Conservation (phyloP, 306 rosid species). For the Pyrus bretschneideri region DNA sequence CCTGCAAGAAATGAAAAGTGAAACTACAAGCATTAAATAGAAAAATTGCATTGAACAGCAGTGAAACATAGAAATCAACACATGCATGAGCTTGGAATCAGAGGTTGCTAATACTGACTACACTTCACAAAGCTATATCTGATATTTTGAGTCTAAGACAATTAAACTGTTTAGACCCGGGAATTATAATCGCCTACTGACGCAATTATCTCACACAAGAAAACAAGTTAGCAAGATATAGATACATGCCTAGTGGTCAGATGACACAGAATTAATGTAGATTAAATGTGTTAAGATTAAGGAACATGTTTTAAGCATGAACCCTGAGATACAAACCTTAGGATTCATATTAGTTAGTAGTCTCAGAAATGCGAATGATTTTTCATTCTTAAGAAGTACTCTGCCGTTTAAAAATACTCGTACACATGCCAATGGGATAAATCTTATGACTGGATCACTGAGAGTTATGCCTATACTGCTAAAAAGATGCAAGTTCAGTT, state of each 20-base stretch:
- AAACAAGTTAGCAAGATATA: constrained; percentile 9
- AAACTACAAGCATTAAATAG: constrained; percentile 12
- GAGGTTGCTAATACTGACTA: neutral
- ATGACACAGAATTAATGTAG: neutral
- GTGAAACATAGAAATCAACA: constrained; percentile 3
- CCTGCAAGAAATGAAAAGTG: constrained; percentile 38
- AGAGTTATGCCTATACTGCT: neutral
- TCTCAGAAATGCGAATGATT: neutral
- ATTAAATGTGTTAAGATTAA: neutral
- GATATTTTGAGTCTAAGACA: neutral
- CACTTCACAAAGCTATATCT: neutral
- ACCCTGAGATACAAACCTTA: neutral
- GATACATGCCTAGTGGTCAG: constrained; percentile 6
- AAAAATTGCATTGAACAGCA: neutral
- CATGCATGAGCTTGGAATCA: neutral
- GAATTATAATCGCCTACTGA: neutral
- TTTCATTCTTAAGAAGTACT: neutral
- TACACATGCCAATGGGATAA: neutral
- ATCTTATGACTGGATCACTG: neutral
- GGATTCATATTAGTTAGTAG: neutral
- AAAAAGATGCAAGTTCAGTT: neutral
- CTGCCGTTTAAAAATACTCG: neutral
- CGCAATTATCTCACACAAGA: constrained; percentile 9
- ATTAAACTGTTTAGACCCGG: neutral
- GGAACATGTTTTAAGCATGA: neutral